These are phyloP conservation scores for Lachnum nothofagi DNA, from an alignment of 2,329 filamentous ascomycete species.

Conservation along the genomic window DNA sequence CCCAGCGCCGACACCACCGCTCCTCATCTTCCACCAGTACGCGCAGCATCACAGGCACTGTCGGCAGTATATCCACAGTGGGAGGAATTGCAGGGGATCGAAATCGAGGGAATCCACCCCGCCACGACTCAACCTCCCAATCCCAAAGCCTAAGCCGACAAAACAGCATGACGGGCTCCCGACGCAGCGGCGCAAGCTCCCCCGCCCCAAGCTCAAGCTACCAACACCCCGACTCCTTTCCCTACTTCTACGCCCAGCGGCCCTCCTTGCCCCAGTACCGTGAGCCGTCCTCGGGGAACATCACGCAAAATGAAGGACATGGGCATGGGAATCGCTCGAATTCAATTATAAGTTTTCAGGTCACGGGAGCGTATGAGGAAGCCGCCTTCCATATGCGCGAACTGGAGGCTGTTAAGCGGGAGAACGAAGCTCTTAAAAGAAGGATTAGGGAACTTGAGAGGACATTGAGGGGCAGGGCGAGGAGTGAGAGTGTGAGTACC, in stretches of 20 bases:
- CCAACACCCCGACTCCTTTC: constrained; percentile 29
- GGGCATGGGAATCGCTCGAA: constrained; percentile 12
- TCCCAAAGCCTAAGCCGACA: constrained; percentile 29
- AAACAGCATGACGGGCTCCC: constrained; percentile 28
- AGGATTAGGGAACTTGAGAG: constrained; percentile 59
- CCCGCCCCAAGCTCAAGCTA: constrained; percentile 25
- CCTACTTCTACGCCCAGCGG: constrained; percentile 27
- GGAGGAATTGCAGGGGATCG: constrained; percentile 38
- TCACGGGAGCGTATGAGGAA: constrained; percentile 58
- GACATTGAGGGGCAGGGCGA: constrained; percentile 41
- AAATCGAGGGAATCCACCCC: constrained; percentile 19
- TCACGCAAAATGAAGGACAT: constrained; percentile 6
- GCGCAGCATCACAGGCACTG: constrained; percentile 47
- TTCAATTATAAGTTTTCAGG: constrained; percentile 44
- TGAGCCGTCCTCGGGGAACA: constrained; percentile 23
- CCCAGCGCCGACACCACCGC: constrained; percentile 51
- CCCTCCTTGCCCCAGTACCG: constrained; percentile 23
- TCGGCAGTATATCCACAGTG: constrained; percentile 34
- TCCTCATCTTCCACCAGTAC: constrained; percentile 47
- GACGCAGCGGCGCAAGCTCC: constrained; percentile 30
- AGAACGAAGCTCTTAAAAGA: constrained; percentile 58
- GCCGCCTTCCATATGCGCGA: constrained; percentile 55
- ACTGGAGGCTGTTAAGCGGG: constrained; percentile 55
- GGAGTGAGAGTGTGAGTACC: constrained; percentile 52
- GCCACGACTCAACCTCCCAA: constrained; percentile 25